Evolutionary conservation across 2,329 filamentous ascomycete species (phyloP), one percentile per base, ranked within the genome.

Genomic region (Diaporthe aspalathi): DNA sequence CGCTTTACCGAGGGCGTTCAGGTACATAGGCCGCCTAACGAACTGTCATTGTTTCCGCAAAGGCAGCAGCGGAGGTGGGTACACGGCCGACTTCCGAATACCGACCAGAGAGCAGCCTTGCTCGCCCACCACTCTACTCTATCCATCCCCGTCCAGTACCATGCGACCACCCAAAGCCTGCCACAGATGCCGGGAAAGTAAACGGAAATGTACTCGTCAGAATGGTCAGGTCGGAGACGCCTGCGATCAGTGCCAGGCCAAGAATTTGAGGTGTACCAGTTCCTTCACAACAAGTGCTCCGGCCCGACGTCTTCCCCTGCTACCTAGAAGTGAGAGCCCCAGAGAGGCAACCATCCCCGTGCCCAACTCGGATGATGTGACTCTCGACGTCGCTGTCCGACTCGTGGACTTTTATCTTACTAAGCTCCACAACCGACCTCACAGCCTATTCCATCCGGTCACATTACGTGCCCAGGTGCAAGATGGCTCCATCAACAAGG

Each of bases 401-500:
- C 56, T 60, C n/a, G 56, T 45, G 38, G 56, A 32, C 6, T 47
- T 32, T 16, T 62, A 62, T 5, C 56, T 62, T 14, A 32, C 40
- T 62, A 62, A 62, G 17, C 38, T 45, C 2, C 56, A 62, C 40
- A 62, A 62, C 24, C 38, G 38, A n/a, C 38, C 38, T 45, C 56
- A 62, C 56, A 45, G 40, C 40, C 38, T 62, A 14, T 62, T 62
- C 40, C 56, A 62, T 32, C 56, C 56, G 7, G 24, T 14, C 40
- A 47, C 38, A 32, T 29, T 62, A 45, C 56, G 40, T 11, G 2
- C 24, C 2, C 9, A 45, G 5, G 56, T 62, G 17, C 56, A n/a
- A 45, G 40, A 62, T 62, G 22, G 56, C 38, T 62, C 56, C 17
- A n/a, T 62, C 22, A 62, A 45, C 56, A 62, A 62, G 24, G 22